Conservation (phyloP, 2,329 filamentous ascomycete species). For the Nannizzia gypsea region DNA sequence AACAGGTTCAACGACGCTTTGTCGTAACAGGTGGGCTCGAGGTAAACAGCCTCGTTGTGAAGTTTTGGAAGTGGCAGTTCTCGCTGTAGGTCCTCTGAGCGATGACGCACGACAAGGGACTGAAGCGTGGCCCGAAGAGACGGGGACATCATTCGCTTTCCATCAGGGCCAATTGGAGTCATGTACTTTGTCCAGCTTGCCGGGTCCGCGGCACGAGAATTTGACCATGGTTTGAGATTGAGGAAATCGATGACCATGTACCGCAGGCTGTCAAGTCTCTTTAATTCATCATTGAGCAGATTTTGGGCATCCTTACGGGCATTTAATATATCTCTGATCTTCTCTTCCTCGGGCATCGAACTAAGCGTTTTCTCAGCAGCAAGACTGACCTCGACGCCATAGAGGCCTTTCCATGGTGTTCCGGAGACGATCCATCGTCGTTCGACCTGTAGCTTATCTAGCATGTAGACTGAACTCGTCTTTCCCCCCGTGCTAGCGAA, state of each 20-base stretch:
- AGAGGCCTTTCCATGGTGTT: slow-evolving; percentile 73
- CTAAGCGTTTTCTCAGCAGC: slow-evolving; percentile 29
- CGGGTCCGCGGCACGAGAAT: slow-evolving; percentile 46
- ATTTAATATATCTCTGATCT: slow-evolving; percentile 22
- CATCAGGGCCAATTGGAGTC: slow-evolving; percentile 47
- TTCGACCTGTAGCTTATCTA: slow-evolving; percentile 47
- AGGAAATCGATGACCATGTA: slow-evolving; percentile 59
- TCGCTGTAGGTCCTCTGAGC: slow-evolving; percentile 54
- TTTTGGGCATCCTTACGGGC: slow-evolving; percentile 29
- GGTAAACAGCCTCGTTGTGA: slow-evolving; percentile 55
- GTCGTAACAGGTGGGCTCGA: slow-evolving; percentile 77
- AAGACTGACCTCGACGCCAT: slow-evolving; percentile 57
- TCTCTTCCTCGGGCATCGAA: not conserved
- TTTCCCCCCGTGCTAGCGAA: slow-evolving; percentile 56
- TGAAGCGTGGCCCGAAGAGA: slow-evolving; percentile 58
- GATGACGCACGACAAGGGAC: slow-evolving; percentile 70
- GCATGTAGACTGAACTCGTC: slow-evolving; percentile 46
- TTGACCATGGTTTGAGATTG: slow-evolving; percentile 66
- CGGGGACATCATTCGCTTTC: slow-evolving; percentile 33
- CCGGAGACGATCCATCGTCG: slow-evolving; percentile 83
- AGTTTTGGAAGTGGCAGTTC: slow-evolving; percentile 58
- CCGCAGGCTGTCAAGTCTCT: slow-evolving; percentile 56
- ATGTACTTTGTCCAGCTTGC: slow-evolving; percentile 65
- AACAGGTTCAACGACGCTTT: slow-evolving; percentile 75
- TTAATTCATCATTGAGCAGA: slow-evolving; percentile 41